Evolutionary conservation across 306 rosid species (phyloP), one percentile per base, ranked within the genome.

Genomic region (Ammopiptanthus mongolicus): DNA sequence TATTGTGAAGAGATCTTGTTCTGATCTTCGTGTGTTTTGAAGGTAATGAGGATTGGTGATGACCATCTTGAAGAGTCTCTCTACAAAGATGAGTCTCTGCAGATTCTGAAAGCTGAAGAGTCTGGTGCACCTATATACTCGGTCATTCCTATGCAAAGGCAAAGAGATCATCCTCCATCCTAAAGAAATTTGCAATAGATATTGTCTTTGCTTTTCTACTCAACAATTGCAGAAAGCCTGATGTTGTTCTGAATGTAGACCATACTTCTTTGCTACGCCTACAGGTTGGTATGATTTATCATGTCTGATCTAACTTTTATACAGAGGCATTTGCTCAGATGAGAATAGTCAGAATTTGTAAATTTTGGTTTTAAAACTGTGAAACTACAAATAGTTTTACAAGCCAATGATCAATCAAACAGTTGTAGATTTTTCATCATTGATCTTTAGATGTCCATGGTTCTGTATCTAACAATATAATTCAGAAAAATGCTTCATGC

Each of bases 281-380:
- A 6, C 90, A 88, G 78, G 90, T 88, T 56, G 96, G 96, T 22
- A 91, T 91, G 93, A 61, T 86, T 22, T 91, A 88, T 75, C 52
- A 83, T 69, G 93, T 91, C 61, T 88, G 75, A 78, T 36, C 33
- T 31, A 31, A 31, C 36, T 71, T 55, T 58, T 63, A 13, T n/a
- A 23, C 47, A 22, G 78, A 29, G 53, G 10, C 50, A 22, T 36
- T 12, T 12, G 0, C 29, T 50, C 34, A 12, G 21, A 74, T 61
- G 37, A 61, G 51, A 47, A 33, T 60, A 46, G 34, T 57, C 41
- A 44, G 67, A 23, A 22, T 67, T 66, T 67, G 63, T 69, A 22
- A 39, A 52, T 56, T 68, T 19, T 47, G 81, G 50, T 29, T 17
- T 18, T 25, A 48, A 11, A 19, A 55, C 3, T 29, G 36, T 28